Conservation (phyloP, 805 yeast genomes). For the Dipodascus geniculatus region DNA sequence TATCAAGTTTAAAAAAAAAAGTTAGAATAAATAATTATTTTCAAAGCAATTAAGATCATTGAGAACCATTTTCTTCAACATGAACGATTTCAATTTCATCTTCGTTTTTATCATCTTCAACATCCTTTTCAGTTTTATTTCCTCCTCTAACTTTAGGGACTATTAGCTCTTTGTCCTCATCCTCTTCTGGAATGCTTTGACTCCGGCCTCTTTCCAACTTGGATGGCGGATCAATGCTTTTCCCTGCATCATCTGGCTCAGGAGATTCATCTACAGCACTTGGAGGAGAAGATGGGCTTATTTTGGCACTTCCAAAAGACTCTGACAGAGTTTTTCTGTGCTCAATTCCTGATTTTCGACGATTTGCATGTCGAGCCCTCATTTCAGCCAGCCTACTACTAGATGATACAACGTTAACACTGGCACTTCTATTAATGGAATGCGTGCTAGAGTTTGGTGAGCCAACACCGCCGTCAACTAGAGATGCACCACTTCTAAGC, state of each 20-base stretch:
- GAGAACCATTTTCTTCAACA: neutral
- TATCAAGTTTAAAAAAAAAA: neutral
- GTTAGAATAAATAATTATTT: neutral
- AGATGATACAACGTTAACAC: neutral
- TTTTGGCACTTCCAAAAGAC: neutral
- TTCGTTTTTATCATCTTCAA: neutral
- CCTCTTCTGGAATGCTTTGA: neutral
- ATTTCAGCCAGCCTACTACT: conserved; percentile 1
- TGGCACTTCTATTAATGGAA: neutral
- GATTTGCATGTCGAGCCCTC: conserved; percentile 1
- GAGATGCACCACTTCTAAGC: conserved; percentile 33
- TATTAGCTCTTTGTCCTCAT: neutral
- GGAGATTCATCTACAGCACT: neutral
- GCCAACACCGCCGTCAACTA: conserved; percentile 3
- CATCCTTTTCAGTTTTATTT: neutral
- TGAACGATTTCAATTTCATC: neutral
- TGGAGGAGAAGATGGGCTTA: neutral
- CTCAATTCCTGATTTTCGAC: neutral
- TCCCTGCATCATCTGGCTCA: neutral
- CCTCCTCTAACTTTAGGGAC: neutral
- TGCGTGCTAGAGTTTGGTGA: neutral
- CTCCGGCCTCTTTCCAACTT: neutral
- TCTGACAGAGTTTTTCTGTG: neutral
- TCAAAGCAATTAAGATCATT: neutral
- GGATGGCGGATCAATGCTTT: neutral